phyloP scores from a whole-genome alignment of 345 rosid species.

The Populus tremula region DNA sequence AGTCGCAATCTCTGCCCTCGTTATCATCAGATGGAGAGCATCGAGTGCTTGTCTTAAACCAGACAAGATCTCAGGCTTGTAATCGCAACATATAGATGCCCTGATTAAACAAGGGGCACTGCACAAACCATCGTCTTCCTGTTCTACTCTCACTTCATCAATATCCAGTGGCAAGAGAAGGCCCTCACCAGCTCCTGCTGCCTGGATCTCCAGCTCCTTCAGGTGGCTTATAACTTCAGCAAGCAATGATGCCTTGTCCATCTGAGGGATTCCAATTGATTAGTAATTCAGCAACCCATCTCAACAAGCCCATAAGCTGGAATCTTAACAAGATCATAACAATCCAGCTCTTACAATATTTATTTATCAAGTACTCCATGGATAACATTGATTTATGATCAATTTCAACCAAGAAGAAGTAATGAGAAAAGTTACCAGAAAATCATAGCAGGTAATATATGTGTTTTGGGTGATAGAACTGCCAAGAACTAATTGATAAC shows the following conservation, averaged over 20 bases:
- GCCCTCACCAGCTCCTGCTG: conserved; percentile 45
- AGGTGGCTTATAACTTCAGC: conserved; percentile 54
- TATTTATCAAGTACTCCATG: not conserved
- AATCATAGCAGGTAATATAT: not conserved
- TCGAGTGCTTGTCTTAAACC: conserved; percentile 49
- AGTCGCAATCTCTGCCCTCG: conserved; percentile 51
- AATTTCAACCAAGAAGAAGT: not conserved
- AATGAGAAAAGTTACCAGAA: not conserved
- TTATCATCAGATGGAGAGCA: conserved; percentile 42
- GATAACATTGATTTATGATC: not conserved
- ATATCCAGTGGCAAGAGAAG: conserved; percentile 49
- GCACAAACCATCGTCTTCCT: conserved; percentile 9
- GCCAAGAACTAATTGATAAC: not conserved
- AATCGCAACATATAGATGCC: conserved; percentile 57
- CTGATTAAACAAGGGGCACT: conserved; percentile 29
- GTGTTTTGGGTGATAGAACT: not conserved
- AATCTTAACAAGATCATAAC: not conserved
- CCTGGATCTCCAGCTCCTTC: conserved; percentile 47
- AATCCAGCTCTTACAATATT: not conserved
- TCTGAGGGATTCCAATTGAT: conserved; percentile 26
- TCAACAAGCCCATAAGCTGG: not conserved
- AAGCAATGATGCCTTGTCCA: conserved; percentile 78
- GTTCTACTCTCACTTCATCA: conserved; percentile 55
- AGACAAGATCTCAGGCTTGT: conserved; percentile 47
- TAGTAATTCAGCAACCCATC: not conserved